Base-by-base conservation (phyloP, 2,329 filamentous ascomycete species). In the Anisogramma anomala region DNA sequence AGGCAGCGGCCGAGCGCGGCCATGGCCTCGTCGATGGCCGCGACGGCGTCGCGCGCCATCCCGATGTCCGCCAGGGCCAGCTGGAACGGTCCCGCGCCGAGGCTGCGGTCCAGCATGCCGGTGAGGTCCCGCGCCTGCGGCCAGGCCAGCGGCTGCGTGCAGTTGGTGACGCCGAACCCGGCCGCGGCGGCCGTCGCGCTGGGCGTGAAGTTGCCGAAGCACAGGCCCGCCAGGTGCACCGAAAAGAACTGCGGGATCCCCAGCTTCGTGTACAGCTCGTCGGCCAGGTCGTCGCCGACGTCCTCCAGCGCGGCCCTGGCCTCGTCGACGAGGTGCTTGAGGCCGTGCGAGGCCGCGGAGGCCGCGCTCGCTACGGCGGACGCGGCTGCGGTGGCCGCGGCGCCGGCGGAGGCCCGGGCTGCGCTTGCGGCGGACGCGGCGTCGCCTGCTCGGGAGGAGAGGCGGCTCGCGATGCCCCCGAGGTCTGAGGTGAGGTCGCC, bases 161-260 rank as follows among this genome's bases (percentile, higher is more conserved):
- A 59, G 17, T 44, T 46, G 6, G 46, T 38, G 8, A 55, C 52
- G 20, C 56, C 49, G 43, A 50, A 50, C 28, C 49, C 50, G 3
- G 49, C 51, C 14, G 40, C 40, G 3, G 33, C 19, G 1, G 52
- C 42, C 8, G 50, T 53, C 9, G 46, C 47, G 36, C 55, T 55
- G 15, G 53, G 53, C 27, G 46, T 35, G 45, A 53, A 59, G 28
- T 46, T 41, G 34, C 57, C 58, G 36, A 56, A 52, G 52, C 58
- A 60, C 11, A 55, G 36, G 20, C 50, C 49, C 25, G 55, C 50
- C 23, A 56, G 47, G 42, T 59, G 56, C 26, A 60, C 41, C 25
- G 57, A 54, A 46, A 59, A 60, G 40, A 57, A 59, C 52, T 58
- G 49, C 42, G 52, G 48, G 49, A 60, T 54, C 22, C 55, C 56